Evolutionary conservation across 2,329 filamentous ascomycete genomes (phyloP), one percentile per base, ranked within the genome.

Genomic region (Colletotrichum costaricense): DNA sequence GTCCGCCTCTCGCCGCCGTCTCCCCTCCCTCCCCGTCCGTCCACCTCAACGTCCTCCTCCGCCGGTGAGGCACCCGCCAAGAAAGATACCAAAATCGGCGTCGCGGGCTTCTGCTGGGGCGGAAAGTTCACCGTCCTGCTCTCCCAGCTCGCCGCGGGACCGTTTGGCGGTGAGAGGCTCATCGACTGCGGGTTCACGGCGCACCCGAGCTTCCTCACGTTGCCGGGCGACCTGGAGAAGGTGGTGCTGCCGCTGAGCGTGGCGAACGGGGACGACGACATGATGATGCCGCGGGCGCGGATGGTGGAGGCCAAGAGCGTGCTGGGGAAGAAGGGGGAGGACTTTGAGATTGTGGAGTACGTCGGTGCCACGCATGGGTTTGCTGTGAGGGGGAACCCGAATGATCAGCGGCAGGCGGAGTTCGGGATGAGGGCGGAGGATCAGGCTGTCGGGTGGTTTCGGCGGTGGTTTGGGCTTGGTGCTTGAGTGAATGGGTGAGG

Each of bases 41-140:
- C 63, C 11, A 52, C 58, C 30, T 56, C 63, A 19, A 52, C 58
- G 5, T 58, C 57, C 0, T 38, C 64, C 14, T 26, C 64, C 5
- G 26, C 63, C 24, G 63, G 26, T 52, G 63, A 55, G 4, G 26
- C 38, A 14, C 9, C 67, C 6, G 38, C 57, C 3, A 16, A 19
- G 3, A 72, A 60, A 30, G 19, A 26, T 0, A 76, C 82, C 7
- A 79, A 80, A 19, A 80, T 92, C 58, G 89, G 86, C 26, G 87
- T 84, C 0, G 88, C 88, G 0, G 91, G 90, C 0, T 92, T 90
- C 81, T 92, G 89, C 82, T 92, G 90, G 90, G 90, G 90, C 28
- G 91, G 89, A 28, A 88, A 88, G 74, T 86, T 91, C 75, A 81
- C 84, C 2, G 78, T 89, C 9, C 78, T 85, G n/a, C 84, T 92